Conservation (phyloP, 2,329 filamentous ascomycete species). For the Cryphonectria japonica region DNA sequence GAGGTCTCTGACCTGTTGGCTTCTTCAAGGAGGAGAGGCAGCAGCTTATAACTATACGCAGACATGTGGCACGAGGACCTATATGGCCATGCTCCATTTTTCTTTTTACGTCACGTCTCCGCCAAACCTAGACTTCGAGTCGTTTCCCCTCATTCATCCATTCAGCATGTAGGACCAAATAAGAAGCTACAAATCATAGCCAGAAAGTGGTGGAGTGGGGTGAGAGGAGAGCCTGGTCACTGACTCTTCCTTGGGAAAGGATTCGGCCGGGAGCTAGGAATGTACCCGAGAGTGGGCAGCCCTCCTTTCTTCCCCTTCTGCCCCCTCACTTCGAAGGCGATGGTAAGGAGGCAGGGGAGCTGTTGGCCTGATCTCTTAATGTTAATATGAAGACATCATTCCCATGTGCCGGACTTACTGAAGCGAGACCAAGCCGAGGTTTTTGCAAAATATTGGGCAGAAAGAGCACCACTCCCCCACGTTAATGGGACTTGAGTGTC, state of each 20-base stretch:
- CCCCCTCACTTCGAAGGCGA: neutral
- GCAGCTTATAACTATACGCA: neutral
- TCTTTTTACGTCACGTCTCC: neutral
- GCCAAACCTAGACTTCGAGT: too few species aligned
- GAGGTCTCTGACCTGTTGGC: neutral
- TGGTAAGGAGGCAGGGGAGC: neutral
- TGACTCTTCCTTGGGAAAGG: neutral
- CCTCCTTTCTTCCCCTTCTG: neutral
- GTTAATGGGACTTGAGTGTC: neutral
- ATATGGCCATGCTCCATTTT: neutral
- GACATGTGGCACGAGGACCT: neutral
- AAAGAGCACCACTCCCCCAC: neutral
- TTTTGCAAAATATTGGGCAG: neutral
- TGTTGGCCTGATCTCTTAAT: neutral
- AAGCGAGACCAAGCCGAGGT: neutral
- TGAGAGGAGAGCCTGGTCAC: neutral
- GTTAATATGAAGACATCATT: neutral
- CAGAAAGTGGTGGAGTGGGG: neutral
- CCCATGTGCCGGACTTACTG: neutral
- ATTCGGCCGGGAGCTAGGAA: neutral
- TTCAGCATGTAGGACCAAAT: neutral
- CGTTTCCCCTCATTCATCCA: slow-evolving; percentile 4
- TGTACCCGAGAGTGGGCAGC: neutral
- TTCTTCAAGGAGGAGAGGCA: neutral
- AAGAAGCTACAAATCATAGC: neutral